Percentiles rank a stretch among this genome's conserved stretches.
phyloP scores from a whole-genome alignment of 2,329 filamentous ascomycete species.

The Ceratocystis harringtonii region DNA sequence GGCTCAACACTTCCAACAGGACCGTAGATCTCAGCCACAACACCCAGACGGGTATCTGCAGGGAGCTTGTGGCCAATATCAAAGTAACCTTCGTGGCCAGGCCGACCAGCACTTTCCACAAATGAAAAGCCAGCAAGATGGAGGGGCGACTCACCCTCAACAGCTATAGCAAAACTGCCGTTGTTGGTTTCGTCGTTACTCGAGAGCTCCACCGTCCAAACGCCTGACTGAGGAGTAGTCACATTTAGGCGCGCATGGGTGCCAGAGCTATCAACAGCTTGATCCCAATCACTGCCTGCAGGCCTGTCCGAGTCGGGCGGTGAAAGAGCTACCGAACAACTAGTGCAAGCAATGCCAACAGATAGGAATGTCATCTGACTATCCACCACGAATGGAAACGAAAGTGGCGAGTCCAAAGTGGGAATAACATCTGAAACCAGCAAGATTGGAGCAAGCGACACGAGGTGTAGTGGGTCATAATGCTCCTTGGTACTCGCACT shows the following conservation, averaged over 20 bases:
- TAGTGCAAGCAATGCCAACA: conserved; percentile 14
- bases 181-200: not conserved
- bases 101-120: conserved; percentile 15
- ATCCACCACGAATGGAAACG: conserved; percentile 15
- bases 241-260: conserved; percentile 16
- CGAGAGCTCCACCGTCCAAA: conserved; percentile 12
- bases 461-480: conserved; percentile 12
- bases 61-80: conserved; percentile 9
- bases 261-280: conserved; percentile 14
- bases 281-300: conserved; percentile 9
- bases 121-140: conserved; percentile 16
- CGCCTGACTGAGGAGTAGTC: conserved; percentile 11
- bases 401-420: not conserved
- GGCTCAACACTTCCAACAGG: conserved; percentile 4
- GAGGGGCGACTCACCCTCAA: conserved; percentile 13
- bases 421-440: conserved; percentile 5
- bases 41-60: conserved; percentile 10
- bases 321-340: conserved; percentile 10
- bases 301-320: not conserved
- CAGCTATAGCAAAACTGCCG: conserved; percentile 15
- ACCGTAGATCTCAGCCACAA: conserved; percentile 16
- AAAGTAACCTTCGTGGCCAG: conserved; percentile 18
- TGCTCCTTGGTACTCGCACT: not conserved
- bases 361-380: conserved; percentile 14
- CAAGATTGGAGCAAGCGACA: conserved; percentile 12